These are phyloP conservation scores for Takakia lepidozioides DNA, from an alignment of 225 moss, liverwort and hornwort genomes.

Conservation along the genomic window DNA sequence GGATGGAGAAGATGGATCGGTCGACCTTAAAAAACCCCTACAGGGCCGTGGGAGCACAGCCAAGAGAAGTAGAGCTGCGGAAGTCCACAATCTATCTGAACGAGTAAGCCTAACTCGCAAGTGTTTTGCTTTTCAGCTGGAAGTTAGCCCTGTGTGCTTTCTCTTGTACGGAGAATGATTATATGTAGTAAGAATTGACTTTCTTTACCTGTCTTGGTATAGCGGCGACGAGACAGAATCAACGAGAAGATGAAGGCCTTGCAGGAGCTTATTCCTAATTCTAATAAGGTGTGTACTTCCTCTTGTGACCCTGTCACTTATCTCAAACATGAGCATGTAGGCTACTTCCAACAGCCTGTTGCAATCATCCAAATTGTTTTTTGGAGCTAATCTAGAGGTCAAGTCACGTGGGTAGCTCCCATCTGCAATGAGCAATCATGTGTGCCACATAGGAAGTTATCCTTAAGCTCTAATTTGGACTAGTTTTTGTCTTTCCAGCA, in stretches of 20 bases:
- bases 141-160: no score
- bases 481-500: no score
- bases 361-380: no score
- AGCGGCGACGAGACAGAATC: slow-evolving; percentile 94
- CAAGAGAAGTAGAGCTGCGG: slow-evolving; percentile 94
- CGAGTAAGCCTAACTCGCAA: slow-evolving; percentile 52
- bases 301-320: not conserved
- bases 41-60: slow-evolving; percentile 46
- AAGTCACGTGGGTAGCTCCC: no score
- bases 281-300: slow-evolving; percentile 66
- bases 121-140: no score
- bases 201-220: no score
- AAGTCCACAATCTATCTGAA: slow-evolving; percentile 97
- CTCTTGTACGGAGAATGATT: no score
- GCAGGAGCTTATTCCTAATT: slow-evolving; percentile 94
- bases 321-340: not conserved
- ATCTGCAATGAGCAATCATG: no score
- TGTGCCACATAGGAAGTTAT: no score
- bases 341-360: not conserved
- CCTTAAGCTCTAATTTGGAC: no score
- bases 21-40: slow-evolving; percentile 64
- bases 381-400: no score
- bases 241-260: slow-evolving; percentile 95
- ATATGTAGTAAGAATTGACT: no score
- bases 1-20: slow-evolving; percentile 87